Conservation (phyloP, 2,329 filamentous ascomycete species). For the Pseudopyrenochaeta lycopersici region DNA sequence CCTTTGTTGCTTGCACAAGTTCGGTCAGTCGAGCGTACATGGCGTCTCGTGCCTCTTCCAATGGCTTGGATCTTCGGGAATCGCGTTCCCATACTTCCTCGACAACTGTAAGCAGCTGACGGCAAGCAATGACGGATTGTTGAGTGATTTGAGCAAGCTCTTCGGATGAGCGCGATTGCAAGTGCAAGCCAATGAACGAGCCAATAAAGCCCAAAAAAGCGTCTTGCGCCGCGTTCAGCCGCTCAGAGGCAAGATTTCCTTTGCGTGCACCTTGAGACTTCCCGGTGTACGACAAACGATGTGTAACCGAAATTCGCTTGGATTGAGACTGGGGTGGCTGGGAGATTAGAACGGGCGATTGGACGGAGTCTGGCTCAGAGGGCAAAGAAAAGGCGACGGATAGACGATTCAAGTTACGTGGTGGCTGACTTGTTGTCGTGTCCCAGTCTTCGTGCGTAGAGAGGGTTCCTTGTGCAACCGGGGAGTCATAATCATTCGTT, state of each 20-base stretch:
- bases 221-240: slow-evolving; percentile 82
- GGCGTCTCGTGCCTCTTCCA: slow-evolving; percentile 74
- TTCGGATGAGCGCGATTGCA: slow-evolving; percentile 89
- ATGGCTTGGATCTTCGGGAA: slow-evolving; percentile 69
- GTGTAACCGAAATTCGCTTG: slow-evolving; percentile 66
- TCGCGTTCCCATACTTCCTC: slow-evolving; percentile 85
- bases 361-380: slow-evolving; percentile 47
- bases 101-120: slow-evolving; percentile 79
- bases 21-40: slow-evolving; percentile 85
- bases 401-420: slow-evolving; percentile 39
- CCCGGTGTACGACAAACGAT: slow-evolving; percentile 79
- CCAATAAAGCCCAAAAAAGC: slow-evolving; percentile 89
- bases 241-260: slow-evolving; percentile 82
- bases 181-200: slow-evolving; percentile 91
- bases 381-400: slow-evolving; percentile 49
- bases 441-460: slow-evolving; percentile 38
- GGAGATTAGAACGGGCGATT: slow-evolving; percentile 37
- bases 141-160: slow-evolving; percentile 85
- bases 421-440: slow-evolving; percentile 38
- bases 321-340: slow-evolving; percentile 40
- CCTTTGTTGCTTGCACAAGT: slow-evolving; percentile 80
- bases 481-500: slow-evolving; percentile 55
- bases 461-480: slow-evolving; percentile 45
- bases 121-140: slow-evolving; percentile 83
- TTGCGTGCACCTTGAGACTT: slow-evolving; percentile 70